Evolutionary conservation across 129 eudicot genomes (phyloP), one percentile per base, ranked within the genome.

Genomic region (Pseudognaphalium luteoalbum): DNA sequence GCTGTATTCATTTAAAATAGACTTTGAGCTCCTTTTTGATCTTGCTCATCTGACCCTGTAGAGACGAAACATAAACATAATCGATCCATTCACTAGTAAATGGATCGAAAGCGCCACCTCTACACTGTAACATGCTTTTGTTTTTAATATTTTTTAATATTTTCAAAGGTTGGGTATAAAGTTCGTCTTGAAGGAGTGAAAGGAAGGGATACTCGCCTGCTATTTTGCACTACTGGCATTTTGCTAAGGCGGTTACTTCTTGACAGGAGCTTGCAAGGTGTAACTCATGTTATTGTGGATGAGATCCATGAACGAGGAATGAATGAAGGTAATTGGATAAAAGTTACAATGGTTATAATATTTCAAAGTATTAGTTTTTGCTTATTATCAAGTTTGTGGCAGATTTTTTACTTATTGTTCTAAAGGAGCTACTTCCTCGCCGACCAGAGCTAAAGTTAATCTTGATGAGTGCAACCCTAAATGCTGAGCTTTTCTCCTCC

Each of bases 251-350:
- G 97, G 73, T 87, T 93, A 82, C 90, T 93, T 52, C 86, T 93
- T 29, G 98, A 93, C 83, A 88, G 98, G 83, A 88, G 75, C 62
- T 81, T 93, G 85, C 87, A 75, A 87, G 98, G 98, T 73, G 91
- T 91, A 22, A 87, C 96, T 74, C 97, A 93, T 86, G 98, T 93
- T 69, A 84, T 93, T 81, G 91, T 93, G 73, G 98, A 93, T 81
- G 98, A 91, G 82, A 93, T 93, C 84, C 98, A 93, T 73, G 98
- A 93, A 81, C 96, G 98, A 72, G 98, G 98, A 77, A 93, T 93
- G 98, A 93, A 93, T 84, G 98, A 93, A 88, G 98, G 98, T 93
- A 79, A 34, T 15, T 68, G 19, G 47, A 66, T 30, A 51, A 70
- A 62, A 20, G 42, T 32, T 25, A n/a, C 17, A 21, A 68, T n/a